Conservation (phyloP, 768 basidiomycete species). For the Albatrellus ellisii region DNA sequence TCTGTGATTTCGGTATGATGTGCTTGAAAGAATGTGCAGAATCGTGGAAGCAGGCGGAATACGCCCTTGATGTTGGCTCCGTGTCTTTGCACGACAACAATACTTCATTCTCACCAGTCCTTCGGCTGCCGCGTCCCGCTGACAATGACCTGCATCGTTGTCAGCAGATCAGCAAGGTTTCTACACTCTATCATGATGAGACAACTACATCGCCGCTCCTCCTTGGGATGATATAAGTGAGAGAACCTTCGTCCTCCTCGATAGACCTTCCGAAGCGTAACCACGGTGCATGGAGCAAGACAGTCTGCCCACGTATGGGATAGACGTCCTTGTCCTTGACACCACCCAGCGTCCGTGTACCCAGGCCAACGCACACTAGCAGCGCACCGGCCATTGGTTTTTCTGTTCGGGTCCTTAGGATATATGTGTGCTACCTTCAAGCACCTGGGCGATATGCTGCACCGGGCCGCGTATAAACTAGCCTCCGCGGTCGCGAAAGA, state of each 20-base stretch:
- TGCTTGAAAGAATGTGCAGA: no score
- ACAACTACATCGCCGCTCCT: slow-evolving; percentile 40
- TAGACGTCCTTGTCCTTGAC: slow-evolving; percentile 36
- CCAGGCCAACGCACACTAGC: slow-evolving; percentile 59
- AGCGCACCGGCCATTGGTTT: slow-evolving; percentile 30
- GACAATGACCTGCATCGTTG: slow-evolving; percentile 30
- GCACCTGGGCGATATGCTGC: slow-evolving; percentile 56
- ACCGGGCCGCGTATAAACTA: slow-evolving; percentile 41
- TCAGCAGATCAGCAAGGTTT: slow-evolving; percentile 1
- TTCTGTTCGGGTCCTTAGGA: slow-evolving; percentile 12
- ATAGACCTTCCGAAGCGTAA: slow-evolving; percentile 36
- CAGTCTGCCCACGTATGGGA: slow-evolving; percentile 34
- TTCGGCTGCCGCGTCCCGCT: slow-evolving; percentile 45
- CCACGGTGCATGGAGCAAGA: slow-evolving; percentile 35
- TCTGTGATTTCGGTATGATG: no score
- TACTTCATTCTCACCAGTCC: slow-evolving; percentile 37
- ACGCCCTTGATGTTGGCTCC: no score
- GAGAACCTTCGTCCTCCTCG: slow-evolving; percentile 24
- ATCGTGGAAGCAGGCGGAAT: no score
- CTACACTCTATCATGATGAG: no score
- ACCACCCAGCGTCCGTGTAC: slow-evolving; percentile 36
- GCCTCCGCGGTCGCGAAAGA: slow-evolving; percentile 52
- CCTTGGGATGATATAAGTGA: slow-evolving; percentile 57
- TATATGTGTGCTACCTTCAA: slow-evolving; percentile 37
- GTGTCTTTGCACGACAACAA: no score